Conservation (phyloP, 2,329 filamentous ascomycete species). For the Helotiales sp. region DNA sequence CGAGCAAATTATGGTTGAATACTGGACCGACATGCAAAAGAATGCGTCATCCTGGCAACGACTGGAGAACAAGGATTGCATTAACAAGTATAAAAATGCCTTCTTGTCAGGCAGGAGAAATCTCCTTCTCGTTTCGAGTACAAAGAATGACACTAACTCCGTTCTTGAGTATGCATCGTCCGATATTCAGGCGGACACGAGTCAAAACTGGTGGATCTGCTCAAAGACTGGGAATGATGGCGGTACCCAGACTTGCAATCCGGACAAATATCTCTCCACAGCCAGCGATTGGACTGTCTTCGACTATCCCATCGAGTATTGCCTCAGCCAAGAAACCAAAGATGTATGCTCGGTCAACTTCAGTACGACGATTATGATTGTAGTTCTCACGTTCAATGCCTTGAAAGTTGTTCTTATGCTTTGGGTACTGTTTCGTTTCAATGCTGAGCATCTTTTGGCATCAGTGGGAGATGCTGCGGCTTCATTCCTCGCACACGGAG, state of each 20-base stretch:
- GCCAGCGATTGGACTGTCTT: conserved; percentile 7
- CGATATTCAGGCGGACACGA: neutral
- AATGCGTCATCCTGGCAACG: conserved; percentile 11
- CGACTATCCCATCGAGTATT: conserved; percentile 13
- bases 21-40: conserved; percentile 7
- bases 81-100: conserved; percentile 5
- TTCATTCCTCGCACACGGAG: conserved; percentile 3
- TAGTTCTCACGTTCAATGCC: conserved; percentile 11
- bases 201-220: conserved; percentile 9
- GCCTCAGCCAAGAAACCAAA: conserved; percentile 1
- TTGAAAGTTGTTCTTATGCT: conserved; percentile 11
- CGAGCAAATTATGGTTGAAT: conserved; percentile 4
- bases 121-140: conserved; percentile 6
- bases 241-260: conserved; percentile 5
- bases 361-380: conserved; percentile 9
- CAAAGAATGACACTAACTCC: conserved; percentile 10
- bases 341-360: conserved; percentile 10
- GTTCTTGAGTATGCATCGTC: conserved; percentile 1
- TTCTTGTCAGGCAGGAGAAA: conserved; percentile 9
- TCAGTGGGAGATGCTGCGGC: conserved; percentile 9
- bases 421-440: conserved; percentile 12
- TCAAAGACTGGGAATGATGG: conserved; percentile 1
- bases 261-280: neutral
- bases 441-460: conserved; percentile 8
- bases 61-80: conserved; percentile 12